phyloP scores from a whole-genome alignment of 2,329 filamentous ascomycete species.

The Colletotrichum falcatum region DNA sequence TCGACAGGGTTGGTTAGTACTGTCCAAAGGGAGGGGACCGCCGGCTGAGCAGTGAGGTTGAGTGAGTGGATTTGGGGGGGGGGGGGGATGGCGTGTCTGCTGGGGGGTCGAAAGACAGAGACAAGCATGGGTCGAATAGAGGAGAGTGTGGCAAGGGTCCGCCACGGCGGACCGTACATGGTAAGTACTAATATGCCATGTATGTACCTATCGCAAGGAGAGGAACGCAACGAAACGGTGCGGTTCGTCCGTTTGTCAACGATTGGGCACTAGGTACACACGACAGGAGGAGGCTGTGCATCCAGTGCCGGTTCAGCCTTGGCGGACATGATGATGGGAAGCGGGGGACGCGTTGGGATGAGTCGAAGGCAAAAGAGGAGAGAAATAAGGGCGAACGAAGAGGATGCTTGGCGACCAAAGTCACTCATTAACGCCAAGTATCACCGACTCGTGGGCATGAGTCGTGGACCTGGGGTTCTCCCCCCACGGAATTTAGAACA shows the following conservation, averaged over 20 bases:
- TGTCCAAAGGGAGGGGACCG: slow-evolving; percentile 3
- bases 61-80: slow-evolving; percentile 11
- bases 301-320: slow-evolving; percentile 33
- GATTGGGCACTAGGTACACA: slow-evolving; percentile 15
- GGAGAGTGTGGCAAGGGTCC: slow-evolving; percentile 19
- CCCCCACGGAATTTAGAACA: not conserved
- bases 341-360: not conserved
- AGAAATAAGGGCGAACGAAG: not conserved
- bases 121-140: slow-evolving; percentile 15
- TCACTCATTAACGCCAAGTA: slow-evolving; percentile 39
- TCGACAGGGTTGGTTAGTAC: not conserved
- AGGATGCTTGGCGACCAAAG: slow-evolving; percentile 33
- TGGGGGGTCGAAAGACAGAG: slow-evolving; percentile 3
- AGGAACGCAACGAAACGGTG: slow-evolving; percentile 16
- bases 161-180: not conserved
- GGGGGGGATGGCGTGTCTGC: slow-evolving; percentile 11
- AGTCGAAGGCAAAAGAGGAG: not conserved
- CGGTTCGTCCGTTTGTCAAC: not conserved
- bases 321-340: slow-evolving; percentile 26
- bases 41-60: too few species aligned
- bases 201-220: slow-evolving; percentile 5
- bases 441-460: slow-evolving; percentile 16
- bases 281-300: not conserved
- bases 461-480: slow-evolving; percentile 2
- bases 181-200: too few species aligned